Percentiles rank a stretch among this genome's conserved stretches.
Evolutionary conservation across 2,329 filamentous ascomycete species (phyloP).

Genomic region (Penicillium polonicum): DNA sequence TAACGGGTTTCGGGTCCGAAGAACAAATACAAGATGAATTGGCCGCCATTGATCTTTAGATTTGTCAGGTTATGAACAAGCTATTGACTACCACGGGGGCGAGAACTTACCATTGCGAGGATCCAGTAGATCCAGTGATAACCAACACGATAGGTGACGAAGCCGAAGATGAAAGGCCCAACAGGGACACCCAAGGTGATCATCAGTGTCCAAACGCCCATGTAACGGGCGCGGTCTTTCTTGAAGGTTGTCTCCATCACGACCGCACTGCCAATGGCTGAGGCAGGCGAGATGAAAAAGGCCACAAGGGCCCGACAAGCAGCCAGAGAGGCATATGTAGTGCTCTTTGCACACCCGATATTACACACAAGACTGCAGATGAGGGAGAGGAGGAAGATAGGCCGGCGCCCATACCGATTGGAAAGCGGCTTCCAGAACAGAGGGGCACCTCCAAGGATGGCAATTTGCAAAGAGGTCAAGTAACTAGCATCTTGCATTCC

Average conservation of each 20-base stretch:
- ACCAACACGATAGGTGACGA: slow-evolving; percentile 53
- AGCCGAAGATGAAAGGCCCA: slow-evolving; percentile 40
- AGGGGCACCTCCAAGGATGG: slow-evolving; percentile 53
- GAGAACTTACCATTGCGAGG: slow-evolving; percentile 51
- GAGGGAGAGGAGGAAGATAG: slow-evolving; percentile 55
- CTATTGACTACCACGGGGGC: background rate
- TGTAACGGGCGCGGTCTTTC: slow-evolving; percentile 53
- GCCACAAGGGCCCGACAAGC: slow-evolving; percentile 53
- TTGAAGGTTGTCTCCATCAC: slow-evolving; percentile 60
- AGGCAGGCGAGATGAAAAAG: slow-evolving; percentile 58
- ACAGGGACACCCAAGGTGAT: slow-evolving; percentile 51
- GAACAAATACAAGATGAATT: slow-evolving; percentile 58
- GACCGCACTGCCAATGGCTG: slow-evolving; percentile 56
- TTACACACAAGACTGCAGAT: slow-evolving; percentile 53
- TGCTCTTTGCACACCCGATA: slow-evolving; percentile 54
- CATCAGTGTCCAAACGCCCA: slow-evolving; percentile 58
- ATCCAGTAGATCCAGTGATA: slow-evolving; percentile 62
- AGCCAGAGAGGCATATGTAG: slow-evolving; percentile 51
- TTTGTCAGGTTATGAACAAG: slow-evolving; percentile 14
- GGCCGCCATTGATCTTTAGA: slow-evolving; percentile 53
- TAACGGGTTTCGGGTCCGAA: slow-evolving; percentile 58
- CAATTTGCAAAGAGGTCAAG: slow-evolving; percentile 57
- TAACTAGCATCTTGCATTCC: slow-evolving; percentile 53
- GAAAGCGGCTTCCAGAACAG: slow-evolving; percentile 58
- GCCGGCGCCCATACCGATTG: slow-evolving; percentile 54